Conservation (phyloP, 1,139 yeast species). For the Geotrichum aggregatum region DNA sequence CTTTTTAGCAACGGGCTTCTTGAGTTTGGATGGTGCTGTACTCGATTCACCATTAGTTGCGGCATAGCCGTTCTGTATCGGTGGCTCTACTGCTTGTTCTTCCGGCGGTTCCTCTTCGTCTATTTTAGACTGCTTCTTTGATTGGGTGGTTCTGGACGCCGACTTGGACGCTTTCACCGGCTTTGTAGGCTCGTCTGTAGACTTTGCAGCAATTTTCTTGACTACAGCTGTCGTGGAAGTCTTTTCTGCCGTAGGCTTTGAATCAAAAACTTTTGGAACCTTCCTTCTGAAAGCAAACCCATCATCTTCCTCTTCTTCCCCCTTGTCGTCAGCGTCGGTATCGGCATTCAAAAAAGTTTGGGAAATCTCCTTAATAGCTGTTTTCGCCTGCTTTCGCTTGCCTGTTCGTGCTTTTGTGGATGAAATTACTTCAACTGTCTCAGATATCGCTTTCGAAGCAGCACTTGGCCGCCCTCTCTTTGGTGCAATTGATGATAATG, state of each 20-base stretch:
- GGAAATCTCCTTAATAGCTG: neutral
- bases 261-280: neutral
- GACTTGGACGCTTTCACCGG: slow-evolving; percentile 12
- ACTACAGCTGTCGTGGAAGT: slow-evolving; percentile 16
- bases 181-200: slow-evolving; percentile 3
- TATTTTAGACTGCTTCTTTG: neutral
- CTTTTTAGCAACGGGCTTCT: neutral
- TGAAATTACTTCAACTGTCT: neutral
- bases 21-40: neutral
- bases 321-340: slow-evolving; percentile 1
- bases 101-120: neutral
- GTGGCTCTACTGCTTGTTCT: neutral
- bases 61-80: neutral
- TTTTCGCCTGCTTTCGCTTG: neutral
- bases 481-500: slow-evolving; percentile 2
- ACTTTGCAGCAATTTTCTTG: slow-evolving; percentile 1
- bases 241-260: neutral
- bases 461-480: slow-evolving; percentile 5
- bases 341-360: neutral
- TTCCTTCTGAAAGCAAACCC: slow-evolving; percentile 26
- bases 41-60: neutral
- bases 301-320: slow-evolving; percentile 25
- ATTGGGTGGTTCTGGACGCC: neutral
- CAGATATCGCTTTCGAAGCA: neutral
- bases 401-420: slow-evolving; percentile 1